Evolutionary conservation across 1,284 basidiomycete species (phyloP).

Genomic region (Coniferiporia weirii): DNA sequence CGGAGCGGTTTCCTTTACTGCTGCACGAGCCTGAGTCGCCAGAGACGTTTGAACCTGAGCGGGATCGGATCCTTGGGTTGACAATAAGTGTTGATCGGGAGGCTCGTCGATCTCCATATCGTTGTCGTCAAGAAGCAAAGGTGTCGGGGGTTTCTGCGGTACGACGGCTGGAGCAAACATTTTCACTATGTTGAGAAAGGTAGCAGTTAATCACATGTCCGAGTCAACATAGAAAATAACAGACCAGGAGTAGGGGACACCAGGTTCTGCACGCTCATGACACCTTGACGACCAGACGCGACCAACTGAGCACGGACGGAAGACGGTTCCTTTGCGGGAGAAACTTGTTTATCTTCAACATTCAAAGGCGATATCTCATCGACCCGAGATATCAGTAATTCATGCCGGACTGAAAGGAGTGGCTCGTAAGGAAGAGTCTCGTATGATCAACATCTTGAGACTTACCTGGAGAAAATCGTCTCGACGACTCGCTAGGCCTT

Average conservation of each 20-base stretch:
- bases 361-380: background rate
- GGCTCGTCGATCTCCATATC: background rate
- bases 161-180: background rate
- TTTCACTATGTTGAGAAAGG: background rate
- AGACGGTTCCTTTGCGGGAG: background rate
- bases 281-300: slow-evolving; percentile 8
- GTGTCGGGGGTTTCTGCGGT: background rate
- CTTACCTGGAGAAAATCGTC: slow-evolving; percentile 5
- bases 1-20: background rate
- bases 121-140: slow-evolving; percentile 1
- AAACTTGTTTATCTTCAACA: background rate
- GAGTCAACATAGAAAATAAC: background rate
- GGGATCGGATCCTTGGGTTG: background rate
- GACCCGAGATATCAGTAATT: background rate
- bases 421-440: background rate
- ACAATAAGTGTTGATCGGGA: background rate
- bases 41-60: background rate
- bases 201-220: background rate
- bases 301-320: background rate
- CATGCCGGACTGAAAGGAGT: background rate
- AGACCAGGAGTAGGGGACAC: slow-evolving; percentile 15
- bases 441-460: background rate
- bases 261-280: slow-evolving; percentile 17
- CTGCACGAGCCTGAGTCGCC: background rate
- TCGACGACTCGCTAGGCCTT: background rate